These are phyloP conservation scores for Escovopsis weberi DNA, from an alignment of 2,329 filamentous ascomycete genomes.

Conservation along the genomic window DNA sequence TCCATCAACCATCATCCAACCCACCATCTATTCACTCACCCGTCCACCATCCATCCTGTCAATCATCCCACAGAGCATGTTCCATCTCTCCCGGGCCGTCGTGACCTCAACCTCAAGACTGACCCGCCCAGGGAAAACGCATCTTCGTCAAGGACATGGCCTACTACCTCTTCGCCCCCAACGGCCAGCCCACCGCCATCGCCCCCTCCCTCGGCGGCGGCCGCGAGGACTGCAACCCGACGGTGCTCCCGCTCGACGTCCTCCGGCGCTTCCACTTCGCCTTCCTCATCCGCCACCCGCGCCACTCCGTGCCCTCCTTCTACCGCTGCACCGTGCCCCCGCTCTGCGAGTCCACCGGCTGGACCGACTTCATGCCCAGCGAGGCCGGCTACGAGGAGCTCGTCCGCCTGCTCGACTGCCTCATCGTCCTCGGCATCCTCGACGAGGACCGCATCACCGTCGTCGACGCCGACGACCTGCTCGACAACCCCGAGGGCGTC, in stretches of 20 bases:
- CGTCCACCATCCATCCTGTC: too few relatives aligned
- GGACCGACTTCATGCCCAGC: conserved; percentile 69
- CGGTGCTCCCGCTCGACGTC: conserved; percentile 60
- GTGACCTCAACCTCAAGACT: conserved; percentile 8
- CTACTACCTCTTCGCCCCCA: conserved; percentile 74
- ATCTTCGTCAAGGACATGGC: conserved; percentile 98
- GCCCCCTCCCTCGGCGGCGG: conserved; percentile 66
- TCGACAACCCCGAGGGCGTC: conserved; percentile 66
- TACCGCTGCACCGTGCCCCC: conserved; percentile 90
- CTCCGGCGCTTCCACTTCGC: conserved; percentile 81
- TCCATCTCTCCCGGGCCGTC: neutral
- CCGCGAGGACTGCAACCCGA: conserved; percentile 61
- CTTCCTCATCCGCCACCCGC: conserved; percentile 94
- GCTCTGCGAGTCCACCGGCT: conserved; percentile 67
- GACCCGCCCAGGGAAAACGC: conserved; percentile 56
- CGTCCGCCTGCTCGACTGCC: conserved; percentile 73
- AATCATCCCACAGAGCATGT: neutral
- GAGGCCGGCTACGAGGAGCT: conserved; percentile 90
- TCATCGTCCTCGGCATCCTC: conserved; percentile 53
- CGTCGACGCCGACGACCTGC: conserved; percentile 83
- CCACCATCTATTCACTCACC: too few relatives aligned
- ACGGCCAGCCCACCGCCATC: conserved; percentile 50
- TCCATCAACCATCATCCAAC: too few relatives aligned
- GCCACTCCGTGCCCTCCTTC: conserved; percentile 80
- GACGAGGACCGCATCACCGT: conserved; percentile 66